Conservation (phyloP, 305 asterid genomes). For the Fraxinus angustifolia region DNA sequence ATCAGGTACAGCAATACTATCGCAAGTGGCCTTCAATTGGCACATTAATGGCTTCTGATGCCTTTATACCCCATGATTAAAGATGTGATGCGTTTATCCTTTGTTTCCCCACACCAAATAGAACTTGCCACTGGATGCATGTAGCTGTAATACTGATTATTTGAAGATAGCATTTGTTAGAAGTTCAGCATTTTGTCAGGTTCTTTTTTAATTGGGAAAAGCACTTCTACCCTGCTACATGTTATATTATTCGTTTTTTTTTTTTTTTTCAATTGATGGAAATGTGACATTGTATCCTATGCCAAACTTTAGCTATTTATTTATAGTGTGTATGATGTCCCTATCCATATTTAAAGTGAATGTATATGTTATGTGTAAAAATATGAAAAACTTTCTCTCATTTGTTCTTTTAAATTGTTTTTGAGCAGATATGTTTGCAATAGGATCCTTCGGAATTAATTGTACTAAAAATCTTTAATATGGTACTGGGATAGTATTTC, state of each 20-base stretch:
- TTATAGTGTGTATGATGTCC: background rate
- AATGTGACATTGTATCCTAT: background rate
- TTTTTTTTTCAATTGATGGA: background rate
- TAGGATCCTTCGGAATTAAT: background rate
- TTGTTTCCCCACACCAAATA: background rate
- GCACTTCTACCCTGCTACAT: background rate
- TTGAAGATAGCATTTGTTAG: background rate
- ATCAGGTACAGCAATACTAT: conserved; percentile 41
- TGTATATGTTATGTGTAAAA: background rate
- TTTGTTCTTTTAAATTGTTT: background rate
- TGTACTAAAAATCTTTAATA: background rate
- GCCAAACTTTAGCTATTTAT: background rate
- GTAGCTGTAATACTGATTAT: background rate
- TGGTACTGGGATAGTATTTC: background rate
- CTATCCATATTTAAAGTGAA: background rate
- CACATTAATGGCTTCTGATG: background rate
- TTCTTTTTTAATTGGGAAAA: background rate
- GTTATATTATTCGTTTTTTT: background rate
- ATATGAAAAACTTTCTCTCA: background rate
- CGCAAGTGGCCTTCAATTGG: background rate
- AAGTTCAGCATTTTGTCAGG: background rate
- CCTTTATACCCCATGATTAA: background rate
- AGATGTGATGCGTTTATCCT: background rate
- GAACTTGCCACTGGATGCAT: background rate
- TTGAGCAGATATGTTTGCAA: background rate